Percentiles rank a stretch among this genome's conserved stretches.
These are phyloP conservation scores for Vitis hybrid DNA, from an alignment of 177 flowering plant species.

Conservation along the genomic window DNA sequence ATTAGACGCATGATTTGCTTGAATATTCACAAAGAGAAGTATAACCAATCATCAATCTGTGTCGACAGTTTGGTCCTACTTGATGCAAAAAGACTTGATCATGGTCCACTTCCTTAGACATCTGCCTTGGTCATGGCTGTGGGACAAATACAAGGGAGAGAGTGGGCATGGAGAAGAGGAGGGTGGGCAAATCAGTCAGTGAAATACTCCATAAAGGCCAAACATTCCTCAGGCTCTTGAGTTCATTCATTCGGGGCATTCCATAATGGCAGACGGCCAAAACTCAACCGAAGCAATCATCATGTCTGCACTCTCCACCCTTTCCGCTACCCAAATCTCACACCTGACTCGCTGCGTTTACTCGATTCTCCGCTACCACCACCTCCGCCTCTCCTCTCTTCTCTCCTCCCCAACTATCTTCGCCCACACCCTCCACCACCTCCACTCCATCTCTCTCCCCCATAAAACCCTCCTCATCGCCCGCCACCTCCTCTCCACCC, in stretches of 20 bases:
- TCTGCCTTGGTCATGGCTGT: too few relatives aligned
- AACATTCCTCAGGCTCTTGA: constrained; percentile 4
- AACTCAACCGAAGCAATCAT: constrained; percentile 28
- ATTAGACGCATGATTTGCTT: too few relatives aligned
- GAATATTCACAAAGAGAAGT: too few relatives aligned
- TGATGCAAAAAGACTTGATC: too few relatives aligned
- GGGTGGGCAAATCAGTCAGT: neutral
- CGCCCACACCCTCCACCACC: constrained; percentile 64
- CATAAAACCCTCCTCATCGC: constrained; percentile 65
- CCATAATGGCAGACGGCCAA: constrained; percentile 34
- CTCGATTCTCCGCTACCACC: constrained; percentile 47
- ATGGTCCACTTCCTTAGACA: too few relatives aligned
- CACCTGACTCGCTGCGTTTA: constrained; percentile 46
- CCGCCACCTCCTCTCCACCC: constrained; percentile 53
- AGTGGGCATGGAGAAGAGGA: constrained; percentile 2
- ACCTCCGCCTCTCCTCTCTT: constrained; percentile 56
- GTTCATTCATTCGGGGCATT: constrained; percentile 5
- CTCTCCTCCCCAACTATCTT: constrained; percentile 68
- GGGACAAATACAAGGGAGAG: neutral
- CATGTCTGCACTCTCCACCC: constrained; percentile 58
- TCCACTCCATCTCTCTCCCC: constrained; percentile 67
- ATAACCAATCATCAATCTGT: too few relatives aligned
- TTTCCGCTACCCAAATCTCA: constrained; percentile 52
- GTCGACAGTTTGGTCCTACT: too few relatives aligned
- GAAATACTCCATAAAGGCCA: constrained; percentile 9